Base-by-base conservation (phyloP, 345 rosid genomes). In the Limnanthes douglasii region DNA sequence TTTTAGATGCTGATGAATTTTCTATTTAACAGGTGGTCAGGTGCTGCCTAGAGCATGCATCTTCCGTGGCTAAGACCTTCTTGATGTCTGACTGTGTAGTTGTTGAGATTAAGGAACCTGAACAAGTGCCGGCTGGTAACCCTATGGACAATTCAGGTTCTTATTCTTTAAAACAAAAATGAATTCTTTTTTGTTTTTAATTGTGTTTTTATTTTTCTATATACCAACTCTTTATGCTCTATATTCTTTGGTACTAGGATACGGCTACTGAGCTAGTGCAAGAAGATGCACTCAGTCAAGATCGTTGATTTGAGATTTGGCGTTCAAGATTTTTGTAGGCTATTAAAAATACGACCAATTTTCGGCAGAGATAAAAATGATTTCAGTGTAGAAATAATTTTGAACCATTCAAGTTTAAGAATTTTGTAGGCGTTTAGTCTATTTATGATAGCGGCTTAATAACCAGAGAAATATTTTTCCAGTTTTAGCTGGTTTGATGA, bases 81-180 rank as follows among this genome's bases (percentile, higher is more conserved):
- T 62, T 92, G 77, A 92, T 85, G 96, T 92, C 96, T 0, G 99
- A 92, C 38, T 85, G 96, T 50, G 99, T 85, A 1, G 99, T 92
- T 16, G 96, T 85, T 15, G 96, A 92, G 73, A 81, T 92, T 59
- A 92, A 78, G 75, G 96, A 92, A 49, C 79, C 94, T 2, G 96
- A 85, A 32, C 56, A 93, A 2, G 61, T 41, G 15, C 70, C 88
- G 1, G 73, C 35, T 0, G 90, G 77, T 29, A 90, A 64, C 68
- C 96, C 99, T 15, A 92, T 92, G 99, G 99, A 92, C 57, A 78
- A 81, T 53, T 85, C 97, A 73, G 94, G 97, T 77, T 40, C 19
- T 36, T 7, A 45, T 16, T 39, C 46, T 27, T 39, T 50, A 18
- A 39, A 6, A 21, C 3, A 3, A 3, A 1, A 11, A 2, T 11